Conservation (phyloP, 2,329 filamentous ascomycete genomes). For the Ophiostoma montium region DNA sequence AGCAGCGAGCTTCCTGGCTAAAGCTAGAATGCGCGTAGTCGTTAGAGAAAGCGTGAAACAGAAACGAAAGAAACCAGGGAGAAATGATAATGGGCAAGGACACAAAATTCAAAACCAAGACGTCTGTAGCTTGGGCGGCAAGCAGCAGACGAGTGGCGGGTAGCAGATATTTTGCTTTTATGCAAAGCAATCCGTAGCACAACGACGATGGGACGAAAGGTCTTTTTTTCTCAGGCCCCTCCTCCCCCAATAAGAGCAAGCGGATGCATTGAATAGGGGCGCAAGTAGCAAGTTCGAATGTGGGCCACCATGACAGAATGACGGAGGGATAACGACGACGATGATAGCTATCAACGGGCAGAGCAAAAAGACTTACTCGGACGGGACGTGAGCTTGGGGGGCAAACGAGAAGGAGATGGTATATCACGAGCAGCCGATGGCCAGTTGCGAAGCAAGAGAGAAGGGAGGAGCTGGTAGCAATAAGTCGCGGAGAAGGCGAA, state of each 20-base stretch:
- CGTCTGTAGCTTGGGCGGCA: background rate
- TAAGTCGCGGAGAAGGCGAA: background rate
- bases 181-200: background rate
- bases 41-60: background rate
- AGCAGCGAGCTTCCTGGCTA: slow-evolving; percentile 1
- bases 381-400: too few species aligned
- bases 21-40: background rate
- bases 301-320: background rate
- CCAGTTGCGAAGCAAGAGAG: background rate
- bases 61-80: background rate
- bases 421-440: background rate
- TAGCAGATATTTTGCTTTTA: background rate
- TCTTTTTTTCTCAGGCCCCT: background rate
- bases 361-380: background rate
- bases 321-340: background rate
- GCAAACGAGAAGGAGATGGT: background rate
- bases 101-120: background rate
- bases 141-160: background rate
- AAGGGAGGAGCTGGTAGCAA: background rate
- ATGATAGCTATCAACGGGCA: background rate
- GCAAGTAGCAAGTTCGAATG: slow-evolving; percentile 2
- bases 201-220: slow-evolving; percentile 1
- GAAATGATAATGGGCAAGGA: background rate
- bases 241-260: slow-evolving; percentile 8
- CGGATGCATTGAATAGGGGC: slow-evolving; percentile 5